These are phyloP conservation scores for Byssoonygena ceratinophila DNA, from an alignment of 2,329 filamentous ascomycete species.

Conservation along the genomic window DNA sequence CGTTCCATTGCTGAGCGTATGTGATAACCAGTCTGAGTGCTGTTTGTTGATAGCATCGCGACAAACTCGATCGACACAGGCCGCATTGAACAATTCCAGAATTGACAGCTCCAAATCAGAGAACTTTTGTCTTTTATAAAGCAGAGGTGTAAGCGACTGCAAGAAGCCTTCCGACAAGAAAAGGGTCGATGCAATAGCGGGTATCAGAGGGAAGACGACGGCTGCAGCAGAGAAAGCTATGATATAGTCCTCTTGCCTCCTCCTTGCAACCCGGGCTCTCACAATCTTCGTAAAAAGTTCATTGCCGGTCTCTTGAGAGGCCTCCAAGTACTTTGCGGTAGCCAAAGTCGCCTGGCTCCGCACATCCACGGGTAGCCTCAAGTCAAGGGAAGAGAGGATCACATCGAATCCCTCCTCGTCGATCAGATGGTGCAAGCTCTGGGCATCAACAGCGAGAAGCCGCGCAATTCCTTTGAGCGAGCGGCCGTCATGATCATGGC, in stretches of 20 bases:
- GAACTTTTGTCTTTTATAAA: conserved; percentile 72
- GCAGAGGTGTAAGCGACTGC: conserved; percentile 60
- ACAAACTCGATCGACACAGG: conserved; percentile 74
- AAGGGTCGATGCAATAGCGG: conserved; percentile 61
- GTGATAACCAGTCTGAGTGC: conserved; percentile 76
- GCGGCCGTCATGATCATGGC: conserved; percentile 58
- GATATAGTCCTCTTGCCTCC: conserved; percentile 78
- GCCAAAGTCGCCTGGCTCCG: conserved; percentile 73
- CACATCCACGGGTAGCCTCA: conserved; percentile 62
- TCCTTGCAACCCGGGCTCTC: conserved; percentile 56
- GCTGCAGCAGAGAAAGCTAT: conserved; percentile 88
- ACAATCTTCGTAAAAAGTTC: conserved; percentile 65
- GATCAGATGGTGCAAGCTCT: conserved; percentile 38
- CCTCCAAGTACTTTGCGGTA: conserved; percentile 72
- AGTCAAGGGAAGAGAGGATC: conserved; percentile 74
- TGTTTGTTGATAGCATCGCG: conserved; percentile 75
- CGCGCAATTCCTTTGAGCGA: conserved; percentile 52
- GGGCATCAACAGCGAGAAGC: conserved; percentile 46
- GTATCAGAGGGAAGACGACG: conserved; percentile 74
- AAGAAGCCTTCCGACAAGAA: conserved; percentile 88
- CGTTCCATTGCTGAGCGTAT: conserved; percentile 64
- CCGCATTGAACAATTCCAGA: conserved; percentile 80
- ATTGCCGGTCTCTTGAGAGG: conserved; percentile 59
- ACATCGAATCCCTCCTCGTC: conserved; percentile 73
- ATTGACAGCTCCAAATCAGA: conserved; percentile 76